Evolutionary conservation across 371 early-diverging fungal genomes (phyloP).

Genomic region (Mortierella sp.): DNA sequence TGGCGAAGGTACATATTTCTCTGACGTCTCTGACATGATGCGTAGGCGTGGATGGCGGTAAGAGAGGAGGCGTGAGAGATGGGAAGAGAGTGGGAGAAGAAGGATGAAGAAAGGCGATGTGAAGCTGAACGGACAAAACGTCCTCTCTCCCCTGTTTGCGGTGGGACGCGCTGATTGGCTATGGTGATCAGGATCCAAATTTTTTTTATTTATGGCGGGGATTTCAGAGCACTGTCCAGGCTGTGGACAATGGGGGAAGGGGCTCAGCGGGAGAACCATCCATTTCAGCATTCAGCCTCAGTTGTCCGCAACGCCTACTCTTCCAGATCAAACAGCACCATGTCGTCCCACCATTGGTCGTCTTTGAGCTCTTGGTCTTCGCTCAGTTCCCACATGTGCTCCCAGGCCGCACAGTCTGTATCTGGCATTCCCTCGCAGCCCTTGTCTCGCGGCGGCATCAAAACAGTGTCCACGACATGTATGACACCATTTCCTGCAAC

Average conservation of each 20-base stretch:
- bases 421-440: conserved; percentile 30
- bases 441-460: conserved; percentile 36
- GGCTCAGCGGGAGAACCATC: too few relatives aligned
- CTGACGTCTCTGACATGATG: conserved; percentile 35
- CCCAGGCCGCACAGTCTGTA: conserved; percentile 39
- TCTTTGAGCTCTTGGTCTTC: too few relatives aligned
- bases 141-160: conserved; percentile 7
- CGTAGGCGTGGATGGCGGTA: background rate
- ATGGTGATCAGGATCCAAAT: background rate
- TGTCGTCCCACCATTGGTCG: conserved; percentile 17
- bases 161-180: conserved; percentile 44
- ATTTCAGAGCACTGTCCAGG: too few relatives aligned
- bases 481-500: conserved; percentile 49
- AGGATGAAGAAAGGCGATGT: background rate
- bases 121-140: background rate
- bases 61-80: conserved; percentile 2
- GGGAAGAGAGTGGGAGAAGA: conserved; percentile 15
- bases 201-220: too few relatives aligned
- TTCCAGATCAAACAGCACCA: conserved; percentile 13
- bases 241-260: too few relatives aligned
- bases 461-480: conserved; percentile 38
- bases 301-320: too few relatives aligned
- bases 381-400: conserved; percentile 37
- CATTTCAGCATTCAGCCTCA: too few relatives aligned
- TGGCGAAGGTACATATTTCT: conserved; percentile 46